phyloP scores from a whole-genome alignment of 2,329 filamentous ascomycete genomes.

The Xylaria multiplex region DNA sequence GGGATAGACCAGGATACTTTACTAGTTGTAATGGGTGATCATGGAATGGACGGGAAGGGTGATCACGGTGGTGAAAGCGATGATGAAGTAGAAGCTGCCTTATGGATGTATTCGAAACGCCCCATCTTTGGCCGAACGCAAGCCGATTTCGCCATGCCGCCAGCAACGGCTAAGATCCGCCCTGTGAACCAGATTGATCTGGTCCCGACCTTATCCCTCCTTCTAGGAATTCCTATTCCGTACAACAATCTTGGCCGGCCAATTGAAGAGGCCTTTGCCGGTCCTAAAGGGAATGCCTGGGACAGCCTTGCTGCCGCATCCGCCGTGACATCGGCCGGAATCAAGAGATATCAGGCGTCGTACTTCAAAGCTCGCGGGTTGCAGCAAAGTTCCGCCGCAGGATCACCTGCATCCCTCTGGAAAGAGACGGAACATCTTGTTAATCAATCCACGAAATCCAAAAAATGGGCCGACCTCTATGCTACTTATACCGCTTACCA shows the following conservation, averaged over 20 bases:
- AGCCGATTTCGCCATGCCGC: conserved; percentile 66
- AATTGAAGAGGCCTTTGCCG: conserved; percentile 92
- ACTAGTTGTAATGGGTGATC: conserved; percentile 97
- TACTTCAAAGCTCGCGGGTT: conserved; percentile 80
- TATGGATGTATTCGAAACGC: conserved; percentile 98
- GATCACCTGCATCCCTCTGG: conserved; percentile 68
- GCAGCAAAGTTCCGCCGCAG: conserved; percentile 66
- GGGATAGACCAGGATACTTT: conserved; percentile 85
- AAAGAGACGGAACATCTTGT: conserved; percentile 56
- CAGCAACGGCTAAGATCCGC: conserved; percentile 78
- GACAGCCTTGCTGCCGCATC: conserved; percentile 80
- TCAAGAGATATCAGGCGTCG: conserved; percentile 86
- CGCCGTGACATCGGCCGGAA: conserved; percentile 82
- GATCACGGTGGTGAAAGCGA: conserved; percentile 99
- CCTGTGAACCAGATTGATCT: conserved; percentile 90
- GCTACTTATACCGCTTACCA: conserved; percentile 78
- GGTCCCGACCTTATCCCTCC: conserved; percentile 87
- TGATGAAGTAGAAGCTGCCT: conserved; percentile 90
- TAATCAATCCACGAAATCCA: conserved; percentile 52
- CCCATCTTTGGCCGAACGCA: conserved; percentile 82
- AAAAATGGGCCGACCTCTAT: conserved; percentile 57
- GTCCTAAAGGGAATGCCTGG: conserved; percentile 74
- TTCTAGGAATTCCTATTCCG: conserved; percentile 91
- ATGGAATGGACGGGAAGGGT: conserved; percentile 97
- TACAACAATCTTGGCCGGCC: conserved; percentile 95